Evolutionary conservation across 2,329 filamentous ascomycete species (phyloP).

Genomic region (Pseudogymnoascus pannorum): DNA sequence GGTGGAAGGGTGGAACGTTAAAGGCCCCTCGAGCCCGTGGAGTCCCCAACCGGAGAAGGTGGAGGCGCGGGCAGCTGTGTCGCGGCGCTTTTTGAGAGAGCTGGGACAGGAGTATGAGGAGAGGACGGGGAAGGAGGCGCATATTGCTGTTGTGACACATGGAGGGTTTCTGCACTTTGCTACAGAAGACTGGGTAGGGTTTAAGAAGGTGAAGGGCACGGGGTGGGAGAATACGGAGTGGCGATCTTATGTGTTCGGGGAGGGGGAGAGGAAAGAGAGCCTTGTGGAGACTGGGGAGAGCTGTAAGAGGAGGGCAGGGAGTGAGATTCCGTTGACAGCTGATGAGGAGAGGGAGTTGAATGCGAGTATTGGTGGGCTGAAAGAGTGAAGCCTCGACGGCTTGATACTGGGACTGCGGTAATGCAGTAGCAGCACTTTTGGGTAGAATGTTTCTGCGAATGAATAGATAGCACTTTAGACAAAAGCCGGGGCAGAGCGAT

Average conservation of each 20-base stretch:
- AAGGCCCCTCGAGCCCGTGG: constrained; percentile 36
- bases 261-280: constrained; percentile 17
- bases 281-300: constrained; percentile 24
- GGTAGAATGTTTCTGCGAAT: not conserved
- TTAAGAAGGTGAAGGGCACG: constrained; percentile 22
- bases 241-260: constrained; percentile 23
- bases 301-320: constrained; percentile 19
- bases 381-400: constrained; percentile 11
- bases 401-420: not conserved
- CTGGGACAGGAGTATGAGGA: constrained; percentile 19
- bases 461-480: not conserved
- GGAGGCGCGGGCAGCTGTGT: constrained; percentile 51
- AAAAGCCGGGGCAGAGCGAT: not conserved
- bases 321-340: constrained; percentile 17
- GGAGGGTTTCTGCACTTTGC: constrained; percentile 80
- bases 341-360: constrained; percentile 25
- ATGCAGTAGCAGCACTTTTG: not conserved
- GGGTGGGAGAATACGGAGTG: constrained; percentile 29
- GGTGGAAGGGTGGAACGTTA: constrained; percentile 63
- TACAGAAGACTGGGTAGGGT: constrained; percentile 69
- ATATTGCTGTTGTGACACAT: constrained; percentile 73
- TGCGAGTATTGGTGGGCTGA: constrained; percentile 14
- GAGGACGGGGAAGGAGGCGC: constrained; percentile 40
- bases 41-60: constrained; percentile 44
- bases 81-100: constrained; percentile 50